Evolutionary conservation across 208 protist species (phyloP).

Genomic region (Leishmania turanica): DNA sequence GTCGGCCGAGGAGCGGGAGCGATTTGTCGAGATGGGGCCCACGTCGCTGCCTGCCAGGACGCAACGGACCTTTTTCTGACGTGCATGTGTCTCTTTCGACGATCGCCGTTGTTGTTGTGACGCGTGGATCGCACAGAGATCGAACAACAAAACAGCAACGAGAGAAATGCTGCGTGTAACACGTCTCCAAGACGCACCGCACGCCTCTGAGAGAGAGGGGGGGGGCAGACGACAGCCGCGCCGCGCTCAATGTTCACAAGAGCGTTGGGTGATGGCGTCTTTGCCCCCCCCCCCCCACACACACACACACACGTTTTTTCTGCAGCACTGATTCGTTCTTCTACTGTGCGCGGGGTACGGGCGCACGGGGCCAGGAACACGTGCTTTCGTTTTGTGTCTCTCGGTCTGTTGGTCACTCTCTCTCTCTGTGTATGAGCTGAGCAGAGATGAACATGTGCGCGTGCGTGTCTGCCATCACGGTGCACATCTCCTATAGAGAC

Average conservation of each 20-base stretch:
- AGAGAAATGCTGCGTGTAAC: background rate
- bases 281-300: too few relatives aligned
- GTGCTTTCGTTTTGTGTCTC: background rate
- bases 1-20: constrained; percentile 15
- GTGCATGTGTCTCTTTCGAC: background rate
- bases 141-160: background rate
- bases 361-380: background rate
- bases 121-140: background rate
- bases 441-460: constrained; percentile 12
- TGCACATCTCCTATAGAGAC: too few relatives aligned
- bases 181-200: background rate
- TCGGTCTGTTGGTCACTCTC: background rate
- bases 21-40: constrained; percentile 34
- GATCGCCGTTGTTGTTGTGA: background rate
- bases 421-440: background rate
- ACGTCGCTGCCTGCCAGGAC: constrained; percentile 25
- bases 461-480: background rate
- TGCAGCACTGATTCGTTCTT: background rate
- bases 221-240: too few relatives aligned
- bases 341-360: background rate
- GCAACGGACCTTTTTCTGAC: constrained; percentile 33
- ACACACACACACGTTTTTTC: background rate
- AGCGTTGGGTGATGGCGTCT: background rate
- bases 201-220: background rate
- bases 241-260: background rate